phyloP scores from a whole-genome alignment of 768 basidiomycete species.

The Mycena pura region DNA sequence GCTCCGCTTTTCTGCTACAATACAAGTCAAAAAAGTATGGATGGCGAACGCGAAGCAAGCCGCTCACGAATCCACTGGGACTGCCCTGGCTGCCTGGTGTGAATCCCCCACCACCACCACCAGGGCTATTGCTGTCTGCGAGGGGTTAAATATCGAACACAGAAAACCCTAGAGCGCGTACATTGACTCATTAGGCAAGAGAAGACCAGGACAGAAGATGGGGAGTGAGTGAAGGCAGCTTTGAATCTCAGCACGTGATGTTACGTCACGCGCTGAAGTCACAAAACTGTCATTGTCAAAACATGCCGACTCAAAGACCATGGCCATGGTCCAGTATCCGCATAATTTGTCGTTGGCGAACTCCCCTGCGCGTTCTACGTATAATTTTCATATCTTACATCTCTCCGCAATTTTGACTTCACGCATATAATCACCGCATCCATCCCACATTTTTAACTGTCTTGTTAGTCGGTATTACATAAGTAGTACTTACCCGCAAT shows the following conservation, averaged over 20 bases:
- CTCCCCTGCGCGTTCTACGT: too few relatives aligned
- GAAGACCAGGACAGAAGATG: not conserved
- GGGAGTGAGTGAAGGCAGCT: not conserved
- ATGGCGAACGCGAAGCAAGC: conserved; percentile 13
- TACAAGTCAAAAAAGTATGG: not conserved
- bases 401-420: too few relatives aligned
- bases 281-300: too few relatives aligned
- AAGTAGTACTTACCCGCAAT: too few relatives aligned
- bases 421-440: too few relatives aligned
- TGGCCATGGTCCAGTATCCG: too few relatives aligned
- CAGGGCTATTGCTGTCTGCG: conserved; percentile 53
- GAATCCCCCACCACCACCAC: conserved; percentile 57
- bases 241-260: not conserved
- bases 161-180: conserved; percentile 21
- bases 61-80: conserved; percentile 62
- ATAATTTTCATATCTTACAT: not conserved
- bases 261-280: conserved; percentile 13
- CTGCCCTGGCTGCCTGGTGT: conserved; percentile 62
- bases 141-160: too few relatives aligned
- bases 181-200: conserved; percentile 40
- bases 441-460: too few relatives aligned
- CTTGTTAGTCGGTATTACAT: too few relatives aligned
- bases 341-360: too few relatives aligned
- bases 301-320: not conserved
- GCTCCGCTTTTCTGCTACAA: conserved; percentile 42